A percentile compares a stretch with the other conserved stretches of the same genome.
Evolutionary conservation across 1,139 yeast genomes (phyloP).

Genomic region (Kurtzmaniella quercitrusa): DNA sequence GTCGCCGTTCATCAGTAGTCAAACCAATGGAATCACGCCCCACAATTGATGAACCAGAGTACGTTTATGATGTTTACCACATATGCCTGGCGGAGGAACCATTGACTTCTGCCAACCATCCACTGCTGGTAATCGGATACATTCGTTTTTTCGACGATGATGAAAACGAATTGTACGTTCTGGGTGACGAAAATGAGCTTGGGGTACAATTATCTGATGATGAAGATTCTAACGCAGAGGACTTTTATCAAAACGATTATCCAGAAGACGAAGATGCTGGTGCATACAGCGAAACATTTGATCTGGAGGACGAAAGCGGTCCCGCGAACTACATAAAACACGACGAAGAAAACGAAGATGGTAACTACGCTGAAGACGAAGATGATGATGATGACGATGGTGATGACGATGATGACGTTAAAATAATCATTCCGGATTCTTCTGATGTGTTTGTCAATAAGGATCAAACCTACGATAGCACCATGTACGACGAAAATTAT

Average conservation of each 20-base stretch:
- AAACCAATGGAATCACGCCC: conserved; percentile 4
- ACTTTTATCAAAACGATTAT: conserved; percentile 86
- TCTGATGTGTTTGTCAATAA: conserved; percentile 7
- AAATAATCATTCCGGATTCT: conserved; percentile 2
- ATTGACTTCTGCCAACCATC: conserved; percentile 50
- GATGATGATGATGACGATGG: conserved; percentile 13
- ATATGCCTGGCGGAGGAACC: conserved; percentile 27
- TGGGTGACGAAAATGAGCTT: conserved; percentile 47
- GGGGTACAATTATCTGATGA: conserved; percentile 33
- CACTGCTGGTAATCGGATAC: conserved; percentile 58
- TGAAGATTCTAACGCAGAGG: conserved; percentile 66
- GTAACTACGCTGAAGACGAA: conserved; percentile 16
- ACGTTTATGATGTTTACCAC: conserved; percentile 84
- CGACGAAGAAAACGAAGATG: conserved; percentile 18
- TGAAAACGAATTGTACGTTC: conserved; percentile 46
- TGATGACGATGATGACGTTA: conserved; percentile 11
- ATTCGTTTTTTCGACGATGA: conserved; percentile 66
- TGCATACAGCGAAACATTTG: conserved; percentile 20
- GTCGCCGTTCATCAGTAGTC: background rate
- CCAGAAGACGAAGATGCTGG: conserved; percentile 87
- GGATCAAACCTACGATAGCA: conserved; percentile 1
- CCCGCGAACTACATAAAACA: conserved; percentile 11
- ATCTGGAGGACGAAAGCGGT: conserved; percentile 15
- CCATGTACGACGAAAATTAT: conserved; percentile 10
- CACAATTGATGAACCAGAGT: conserved; percentile 48